phyloP scores from a whole-genome alignment of 768 basidiomycete species.

The Leccinellum rugosiceps region DNA sequence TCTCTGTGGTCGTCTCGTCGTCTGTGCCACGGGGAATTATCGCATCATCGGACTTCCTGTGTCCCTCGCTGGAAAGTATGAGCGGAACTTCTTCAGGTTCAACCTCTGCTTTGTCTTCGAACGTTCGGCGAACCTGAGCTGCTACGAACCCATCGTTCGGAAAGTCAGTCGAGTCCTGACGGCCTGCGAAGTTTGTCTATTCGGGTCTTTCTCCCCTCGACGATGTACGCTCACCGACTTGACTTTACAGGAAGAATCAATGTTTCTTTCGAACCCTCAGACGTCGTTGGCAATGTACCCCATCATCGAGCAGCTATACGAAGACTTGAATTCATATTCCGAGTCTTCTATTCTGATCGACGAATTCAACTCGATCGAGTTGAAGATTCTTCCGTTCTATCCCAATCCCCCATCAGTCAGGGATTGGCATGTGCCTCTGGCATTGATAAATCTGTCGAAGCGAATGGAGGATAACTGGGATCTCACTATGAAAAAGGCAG shows the following conservation, averaged over 20 bases:
- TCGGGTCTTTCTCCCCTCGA: neutral
- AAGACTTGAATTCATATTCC: slow-evolving; percentile 95
- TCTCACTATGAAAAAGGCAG: slow-evolving; percentile 86
- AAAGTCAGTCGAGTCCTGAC: slow-evolving; percentile 90
- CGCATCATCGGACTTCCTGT: slow-evolving; percentile 93
- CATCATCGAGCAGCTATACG: slow-evolving; percentile 93
- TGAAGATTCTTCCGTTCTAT: slow-evolving; percentile 96
- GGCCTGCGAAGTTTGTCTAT: slow-evolving; percentile 74
- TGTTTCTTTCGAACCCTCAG: slow-evolving; percentile 74
- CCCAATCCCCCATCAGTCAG: slow-evolving; percentile 87
- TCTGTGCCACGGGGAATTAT: slow-evolving; percentile 75
- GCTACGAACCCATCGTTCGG: slow-evolving; percentile 93
- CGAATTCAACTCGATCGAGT: slow-evolving; percentile 88
- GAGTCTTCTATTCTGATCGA: slow-evolving; percentile 93
- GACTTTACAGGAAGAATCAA: slow-evolving; percentile 73
- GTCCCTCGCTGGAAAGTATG: slow-evolving; percentile 70
- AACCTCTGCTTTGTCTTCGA: slow-evolving; percentile 98
- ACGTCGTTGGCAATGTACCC: slow-evolving; percentile 68
- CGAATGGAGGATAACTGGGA: slow-evolving; percentile 94
- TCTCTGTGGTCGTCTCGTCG: slow-evolving; percentile 86
- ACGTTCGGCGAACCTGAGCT: slow-evolving; percentile 84
- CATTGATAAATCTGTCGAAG: slow-evolving; percentile 78
- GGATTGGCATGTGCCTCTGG: slow-evolving; percentile 95
- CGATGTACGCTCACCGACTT: slow-evolving; percentile 2
- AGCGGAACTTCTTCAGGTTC: slow-evolving; percentile 86